phyloP scores from a whole-genome alignment of 441 rosid genomes.

The Eugenia klotzschiana region DNA sequence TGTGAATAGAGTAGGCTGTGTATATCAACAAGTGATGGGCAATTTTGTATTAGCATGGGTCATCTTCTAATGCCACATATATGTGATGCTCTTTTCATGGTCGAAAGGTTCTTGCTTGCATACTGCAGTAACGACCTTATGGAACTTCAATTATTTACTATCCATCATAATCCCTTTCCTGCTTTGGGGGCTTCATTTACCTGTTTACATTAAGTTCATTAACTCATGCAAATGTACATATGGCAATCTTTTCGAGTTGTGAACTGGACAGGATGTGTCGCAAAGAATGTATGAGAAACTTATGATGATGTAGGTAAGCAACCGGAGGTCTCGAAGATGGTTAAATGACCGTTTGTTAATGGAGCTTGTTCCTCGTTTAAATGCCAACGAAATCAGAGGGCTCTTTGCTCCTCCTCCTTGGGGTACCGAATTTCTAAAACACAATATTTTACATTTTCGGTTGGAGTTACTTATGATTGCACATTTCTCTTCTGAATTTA shows the following conservation, averaged over 20 bases:
- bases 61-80: neutral
- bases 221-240: neutral
- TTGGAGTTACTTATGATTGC: neutral
- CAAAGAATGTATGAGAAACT: neutral
- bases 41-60: neutral
- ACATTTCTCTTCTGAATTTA: neutral
- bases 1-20: neutral
- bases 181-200: neutral
- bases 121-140: neutral
- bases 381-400: constrained; percentile 74
- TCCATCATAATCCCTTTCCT: neutral
- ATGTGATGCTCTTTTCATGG: neutral
- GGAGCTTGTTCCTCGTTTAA: constrained; percentile 89
- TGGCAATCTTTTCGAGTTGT: neutral
- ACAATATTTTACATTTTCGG: neutral
- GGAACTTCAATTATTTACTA: neutral
- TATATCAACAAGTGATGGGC: neutral
- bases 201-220: neutral
- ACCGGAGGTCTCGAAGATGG: constrained; percentile 71
- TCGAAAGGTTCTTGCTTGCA: neutral
- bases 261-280: neutral
- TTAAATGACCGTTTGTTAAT: constrained; percentile 75
- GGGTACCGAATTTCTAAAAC: constrained; percentile 27
- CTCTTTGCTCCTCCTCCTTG: constrained; percentile 95
- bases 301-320: constrained; percentile 44